Evolutionary conservation across 2,329 filamentous ascomycete genomes (phyloP), one percentile per base, ranked within the genome.

Genomic region (Clonostachys rosea): DNA sequence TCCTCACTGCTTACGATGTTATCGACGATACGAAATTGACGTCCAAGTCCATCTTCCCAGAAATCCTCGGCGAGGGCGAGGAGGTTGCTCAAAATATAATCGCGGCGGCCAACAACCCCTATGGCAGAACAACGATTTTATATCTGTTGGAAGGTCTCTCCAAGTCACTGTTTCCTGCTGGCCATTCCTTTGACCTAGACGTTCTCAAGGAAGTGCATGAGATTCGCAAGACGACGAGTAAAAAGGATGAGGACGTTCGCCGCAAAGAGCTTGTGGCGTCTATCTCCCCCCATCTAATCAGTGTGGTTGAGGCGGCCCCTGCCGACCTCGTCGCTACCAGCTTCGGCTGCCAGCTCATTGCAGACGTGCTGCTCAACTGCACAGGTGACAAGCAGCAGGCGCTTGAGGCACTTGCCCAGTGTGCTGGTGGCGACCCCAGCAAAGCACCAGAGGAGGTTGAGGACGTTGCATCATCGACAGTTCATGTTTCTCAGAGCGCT

Each of bases 1-100:
- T 99, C 34, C 76, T 97, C 47, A 79, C 91, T 2, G 89, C 90
- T 2, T 91, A 91, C 62, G 94, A 97, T 58, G 85, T 96, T 43
- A 84, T 96, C 43, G 94, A 99, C 57, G 94, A 99, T 64, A 99
- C 94, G 10, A 91, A 95, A 54, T 76, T 96, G 59, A 89, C 84
- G 4, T 78, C 84, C 44, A 97, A 95, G 70, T 78, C 87, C 34
- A 87, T 99, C 54, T 90, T 96, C 66, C 78, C 89, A 0, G 92
- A 97, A 66, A 75, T 99, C 12, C 70, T 96, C 16, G 88, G 85
- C 52, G 87, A 89, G 59, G 81, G 83, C 50, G 75, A 78, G 20
- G 75, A 84, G 47, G 70, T 77, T 3, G 17, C 36, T n/a, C 36
- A 39, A 39, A 86, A 86, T 51, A 72, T 90, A 44, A 68, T 87